Conservation (phyloP, 805 yeast species). For the Saccharomycopsis olivae region DNA sequence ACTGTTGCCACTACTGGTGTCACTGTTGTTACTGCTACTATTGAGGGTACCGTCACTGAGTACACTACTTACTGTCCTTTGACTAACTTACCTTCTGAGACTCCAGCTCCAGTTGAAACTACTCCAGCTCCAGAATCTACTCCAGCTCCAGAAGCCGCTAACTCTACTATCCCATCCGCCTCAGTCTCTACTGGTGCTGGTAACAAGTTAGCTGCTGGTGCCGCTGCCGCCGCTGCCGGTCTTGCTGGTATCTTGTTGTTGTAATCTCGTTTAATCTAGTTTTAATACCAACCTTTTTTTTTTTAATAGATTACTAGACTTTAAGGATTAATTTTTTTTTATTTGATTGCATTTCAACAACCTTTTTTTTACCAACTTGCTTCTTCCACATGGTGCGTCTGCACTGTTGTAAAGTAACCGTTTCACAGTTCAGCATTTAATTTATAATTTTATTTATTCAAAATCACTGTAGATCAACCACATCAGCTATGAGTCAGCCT, state of each 20-base stretch:
- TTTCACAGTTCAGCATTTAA: too few relatives aligned
- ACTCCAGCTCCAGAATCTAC: too few relatives aligned
- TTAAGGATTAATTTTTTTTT: too few relatives aligned
- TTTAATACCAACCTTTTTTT: too few relatives aligned
- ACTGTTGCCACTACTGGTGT: constrained; percentile 12
- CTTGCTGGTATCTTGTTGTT: constrained; percentile 23
- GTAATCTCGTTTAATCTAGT: not conserved
- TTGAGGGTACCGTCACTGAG: constrained; percentile 1
- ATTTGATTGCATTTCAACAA: too few relatives aligned
- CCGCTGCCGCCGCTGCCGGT: constrained; percentile 24
- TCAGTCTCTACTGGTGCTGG: constrained; percentile 16
- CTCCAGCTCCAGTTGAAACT: not conserved
- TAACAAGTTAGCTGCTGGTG: constrained; percentile 15
- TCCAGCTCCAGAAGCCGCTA: not conserved
- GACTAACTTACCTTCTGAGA: not conserved
- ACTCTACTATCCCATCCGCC: not conserved
- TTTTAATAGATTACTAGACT: too few relatives aligned
- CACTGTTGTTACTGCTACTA: constrained; percentile 6
- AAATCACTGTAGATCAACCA: too few relatives aligned
- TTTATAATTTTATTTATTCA: too few relatives aligned
- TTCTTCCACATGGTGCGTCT: too few relatives aligned
- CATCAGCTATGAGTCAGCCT: too few relatives aligned
- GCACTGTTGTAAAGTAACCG: too few relatives aligned
- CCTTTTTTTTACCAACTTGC: too few relatives aligned
- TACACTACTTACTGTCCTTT: constrained; percentile 12